Evolutionary conservation across 2,329 filamentous ascomycete genomes (phyloP), one percentile per base, ranked within the genome.

Genomic region (Venturia carpophila): DNA sequence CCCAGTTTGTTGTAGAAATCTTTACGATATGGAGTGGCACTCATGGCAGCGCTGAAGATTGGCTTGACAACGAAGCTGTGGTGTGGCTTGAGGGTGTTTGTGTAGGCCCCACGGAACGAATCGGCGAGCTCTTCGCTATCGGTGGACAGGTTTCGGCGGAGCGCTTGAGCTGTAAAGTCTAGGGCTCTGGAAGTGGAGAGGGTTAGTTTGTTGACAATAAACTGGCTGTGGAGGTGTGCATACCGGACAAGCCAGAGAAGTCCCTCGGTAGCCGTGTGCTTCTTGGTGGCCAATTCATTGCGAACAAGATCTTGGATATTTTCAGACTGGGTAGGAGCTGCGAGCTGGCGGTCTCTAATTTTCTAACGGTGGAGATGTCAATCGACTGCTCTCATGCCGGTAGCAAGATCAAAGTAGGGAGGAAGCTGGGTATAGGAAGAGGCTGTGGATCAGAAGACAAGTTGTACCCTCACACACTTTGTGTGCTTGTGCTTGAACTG

Each of bases 1-100:
- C 90, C 92, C 55, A 99, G 82, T 84, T 97, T 96, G 69, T 78
- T 78, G 76, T 97, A 97, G 75, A 99, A 97, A 77, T 93, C 90
- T 75, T 90, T 91, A 70, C 93, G 86, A 83, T 97, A 96, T 1
- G 94, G 94, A 70, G 90, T 93, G 21, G 92, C 92, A 71, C 85
- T 85, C 92, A 99, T 96, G 75, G 93, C 93, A 68, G 92, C 89
- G 71, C 84, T 89, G 84, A 97, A 97, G 74, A 97, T 83, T 67
- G 91, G 91, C 83, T 96, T 96, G 72, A 97, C 80, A 68, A 97
- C 71, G 78, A 96, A 92, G 74, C 83, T 86, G 82, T 99, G 94
- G 81, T 96, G 87, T 34, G 89, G 90, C 81, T 96, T 96, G 72
- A 99, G 88, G 62, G 93, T 97, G 71, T 80, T 82, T 74, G 83